phyloP scores from a whole-genome alignment of 2,329 filamentous ascomycete species.

The Emmonsiellopsis sp. region DNA sequence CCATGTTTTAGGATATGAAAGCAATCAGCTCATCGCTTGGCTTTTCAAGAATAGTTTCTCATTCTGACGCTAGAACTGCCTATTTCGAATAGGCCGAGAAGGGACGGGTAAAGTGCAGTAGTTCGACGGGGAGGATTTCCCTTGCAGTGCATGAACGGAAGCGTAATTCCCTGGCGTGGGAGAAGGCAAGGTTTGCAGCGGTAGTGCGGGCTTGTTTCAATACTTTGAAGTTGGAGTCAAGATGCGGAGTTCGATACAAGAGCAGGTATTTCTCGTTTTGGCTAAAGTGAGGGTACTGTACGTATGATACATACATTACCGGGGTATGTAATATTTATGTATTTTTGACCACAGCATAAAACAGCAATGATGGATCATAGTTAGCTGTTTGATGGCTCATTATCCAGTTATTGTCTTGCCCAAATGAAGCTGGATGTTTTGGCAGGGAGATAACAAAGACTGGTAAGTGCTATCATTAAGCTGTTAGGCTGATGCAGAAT shows the following conservation, averaged over 20 bases:
- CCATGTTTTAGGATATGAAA: neutral
- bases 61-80: neutral
- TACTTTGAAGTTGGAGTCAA: too few relatives aligned
- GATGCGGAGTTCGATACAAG: too few relatives aligned
- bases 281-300: neutral
- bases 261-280: too few relatives aligned
- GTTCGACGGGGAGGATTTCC: neutral
- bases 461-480: too few relatives aligned
- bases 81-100: neutral
- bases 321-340: neutral
- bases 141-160: neutral
- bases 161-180: neutral
- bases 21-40: neutral
- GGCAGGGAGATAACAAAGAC: too few relatives aligned
- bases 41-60: neutral
- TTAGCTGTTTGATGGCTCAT: neutral
- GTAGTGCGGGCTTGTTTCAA: too few relatives aligned
- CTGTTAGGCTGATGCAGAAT: too few relatives aligned
- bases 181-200: too few relatives aligned
- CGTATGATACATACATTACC: neutral
- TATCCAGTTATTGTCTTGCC: too few relatives aligned
- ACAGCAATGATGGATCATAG: neutral
- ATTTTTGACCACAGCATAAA: neutral
- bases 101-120: neutral
- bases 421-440: too few relatives aligned